Percentiles rank a stretch among this genome's conserved stretches.
Evolutionary conservation across 1,284 basidiomycete species (phyloP).

Genomic region (Papiliotrema laurentii): DNA sequence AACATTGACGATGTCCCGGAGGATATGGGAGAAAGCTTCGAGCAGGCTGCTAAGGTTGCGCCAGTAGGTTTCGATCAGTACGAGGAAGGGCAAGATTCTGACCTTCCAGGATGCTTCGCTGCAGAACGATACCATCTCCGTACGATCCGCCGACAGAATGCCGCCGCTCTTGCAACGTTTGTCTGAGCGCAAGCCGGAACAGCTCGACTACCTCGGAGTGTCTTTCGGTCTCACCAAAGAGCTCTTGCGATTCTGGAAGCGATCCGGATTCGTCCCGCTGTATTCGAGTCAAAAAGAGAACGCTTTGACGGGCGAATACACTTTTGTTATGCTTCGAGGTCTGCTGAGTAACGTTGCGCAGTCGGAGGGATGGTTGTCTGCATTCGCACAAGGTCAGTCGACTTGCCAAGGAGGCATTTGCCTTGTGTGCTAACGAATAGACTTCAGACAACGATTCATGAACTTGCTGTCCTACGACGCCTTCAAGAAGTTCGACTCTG

Average conservation of each 20-base stretch:
- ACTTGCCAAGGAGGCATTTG: background rate
- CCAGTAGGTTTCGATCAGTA: constrained; percentile 50
- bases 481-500: constrained; percentile 87
- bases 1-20: constrained; percentile 70
- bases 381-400: constrained; percentile 76
- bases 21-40: constrained; percentile 55
- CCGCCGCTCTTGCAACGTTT: constrained; percentile 89
- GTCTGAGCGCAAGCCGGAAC: constrained; percentile 84
- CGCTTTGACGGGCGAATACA: constrained; percentile 94
- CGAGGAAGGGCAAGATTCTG: background rate
- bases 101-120: constrained; percentile 50
- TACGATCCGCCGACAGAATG: constrained; percentile 75
- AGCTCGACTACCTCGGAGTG: constrained; percentile 91
- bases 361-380: constrained; percentile 71
- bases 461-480: constrained; percentile 79
- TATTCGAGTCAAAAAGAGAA: constrained; percentile 92
- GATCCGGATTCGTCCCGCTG: constrained; percentile 81
- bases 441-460: constrained; percentile 89
- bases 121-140: constrained; percentile 66
- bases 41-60: constrained; percentile 59
- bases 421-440: constrained; percentile 48
- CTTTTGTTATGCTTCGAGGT: constrained; percentile 87
- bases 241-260: constrained; percentile 95
- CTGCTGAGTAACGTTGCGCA: constrained; percentile 56
- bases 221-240: constrained; percentile 90